Evolutionary conservation across 306 rosid species (phyloP), one percentile per base, ranked within the genome.

Genomic region (Quercus agrifolia): DNA sequence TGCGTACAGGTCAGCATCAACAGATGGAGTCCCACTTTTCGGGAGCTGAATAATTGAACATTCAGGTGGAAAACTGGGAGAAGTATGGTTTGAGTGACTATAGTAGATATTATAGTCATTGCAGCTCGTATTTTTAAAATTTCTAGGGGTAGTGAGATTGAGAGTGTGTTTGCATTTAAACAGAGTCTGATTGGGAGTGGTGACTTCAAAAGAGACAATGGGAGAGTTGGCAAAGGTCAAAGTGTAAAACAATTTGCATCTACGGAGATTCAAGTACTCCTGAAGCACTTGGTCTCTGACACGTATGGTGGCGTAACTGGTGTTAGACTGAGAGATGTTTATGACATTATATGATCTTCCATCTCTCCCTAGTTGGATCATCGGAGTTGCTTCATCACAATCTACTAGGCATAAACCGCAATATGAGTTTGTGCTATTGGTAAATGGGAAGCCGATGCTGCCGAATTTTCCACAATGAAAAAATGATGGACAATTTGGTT

Each of bases 381-480:
- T 5, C 0, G 1, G 30, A 19, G 6, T 18, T n/a, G 11, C 21
- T 49, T 74, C 62, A 8, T 31, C 0, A 74, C 91, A 87, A 19
- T 73, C 13, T 21, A 85, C 75, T 30, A 67, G 12, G 52, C 54
- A 74, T 1, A 85, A 57, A 46, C 92, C 92, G 71, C 92, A 84
- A 8, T 77, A 54, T 17, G 0, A 31, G 49, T 13, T 25, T 23
- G n/a, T 17, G 0, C 59, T 2, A 38, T 1, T 68, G 12, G 75
- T 77, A 28, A 80, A 85, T 28, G 91, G 91, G 71, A 73, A 85
- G 7, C 6, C 23, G 46, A 87, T 25, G 4, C 58, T 15, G 18
- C 75, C 76, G 25, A 84, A 31, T 55, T 23, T 35, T 83, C 89
- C 91, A 66, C 89, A 89, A 0, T 0, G 0, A 31, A 87, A 77